Evolutionary conservation across 116 monocot genomes (phyloP), one percentile per base, ranked within the genome.

Genomic region (Trichopus zeylanicus): DNA sequence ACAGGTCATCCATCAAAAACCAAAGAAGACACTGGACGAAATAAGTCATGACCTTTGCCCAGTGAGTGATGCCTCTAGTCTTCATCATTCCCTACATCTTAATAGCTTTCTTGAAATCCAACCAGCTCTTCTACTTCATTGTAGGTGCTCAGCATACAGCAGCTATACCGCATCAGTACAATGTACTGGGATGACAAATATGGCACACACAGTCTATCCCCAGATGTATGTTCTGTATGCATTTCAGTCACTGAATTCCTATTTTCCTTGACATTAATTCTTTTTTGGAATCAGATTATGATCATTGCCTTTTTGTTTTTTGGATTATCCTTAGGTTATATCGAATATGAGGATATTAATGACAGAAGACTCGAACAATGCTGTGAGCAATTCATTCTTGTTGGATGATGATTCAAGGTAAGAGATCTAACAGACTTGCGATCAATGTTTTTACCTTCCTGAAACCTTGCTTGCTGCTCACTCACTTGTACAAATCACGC

Each of bases 131-230:
- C 38, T 62, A 5, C 63, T 57, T 2, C 55, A 60, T 67, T 20
- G 53, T 78, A 97, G 97, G 83, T 87, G 30, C 81, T 97, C 66
- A 90, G 91, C 68, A 87, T 90, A 74, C 97, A 90, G 59, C 97
- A 97, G 60, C 64, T 97, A 33, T 97, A 97, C 65, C 63, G 97
- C 28, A 97, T 97, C 70, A 87, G 97, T 55, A 97, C 97, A 18
- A 90, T 97, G 97, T 97, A 97, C 60, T 97, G 97, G 97, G 97
- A 97, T 73, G 97, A 97, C 59, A 90, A 89, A 62, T 97, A 90
- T 77, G 90, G 90, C n/a, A 97, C 97, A 15, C 87, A 97, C 46
- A 97, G 87, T 51, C 84, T 97, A 3, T 78, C 97, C 8, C 69
- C 83, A 9, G 87, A 90, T 76, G 97, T 90, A 84, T 81, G 81